Evolutionary conservation across 176 grass and related monocot species (phyloP), one percentile per base, ranked within the genome.

Genomic region (Raddia distichophylla): DNA sequence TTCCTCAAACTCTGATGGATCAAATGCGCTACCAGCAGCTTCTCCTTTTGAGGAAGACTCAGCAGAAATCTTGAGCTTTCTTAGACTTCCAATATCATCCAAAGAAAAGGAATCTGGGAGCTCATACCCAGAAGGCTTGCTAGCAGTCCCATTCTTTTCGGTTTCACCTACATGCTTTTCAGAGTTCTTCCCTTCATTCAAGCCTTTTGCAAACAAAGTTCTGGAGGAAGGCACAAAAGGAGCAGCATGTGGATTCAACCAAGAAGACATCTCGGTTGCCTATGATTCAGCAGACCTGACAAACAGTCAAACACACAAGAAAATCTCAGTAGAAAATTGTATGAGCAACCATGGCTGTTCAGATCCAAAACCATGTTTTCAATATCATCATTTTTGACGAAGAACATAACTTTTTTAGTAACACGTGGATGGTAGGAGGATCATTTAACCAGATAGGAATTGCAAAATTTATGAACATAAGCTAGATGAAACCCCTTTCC

Each of bases 191-290:
- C 50, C 68, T 69, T 49, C 74, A 4, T 64, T 80, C 20, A 73
- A 67, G 18, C 19, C 69, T 40, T 65, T 67, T 8, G 18, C 63
- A 62, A 58, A 54, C 12, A 7, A 35, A 57, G 66, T 17, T 37
- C 54, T 64, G 16, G 53, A 87, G 12, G 82, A 15, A 76, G 91
- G 91, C 54, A 90, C 82, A n/a, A 90, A 93, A 57, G 91, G 91
- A 57, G 85, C 42, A 10, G 91, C 91, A 35, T 85, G 32, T 40
- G 91, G 91, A 76, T 93, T 93, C 78, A 93, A 71, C 80, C 57
- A 40, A 44, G 75, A 90, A 63, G 72, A 82, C 74, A 78, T 65
- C 54, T 88, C 57, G 74, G 80, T 80, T 10, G 49, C 80, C 50
- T 1, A 18, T 3, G 32, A 14, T 22, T 58, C 10, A 45, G 73